phyloP scores from a whole-genome alignment of 2,329 filamentous ascomycete species.

The Colletotrichum trifolii region DNA sequence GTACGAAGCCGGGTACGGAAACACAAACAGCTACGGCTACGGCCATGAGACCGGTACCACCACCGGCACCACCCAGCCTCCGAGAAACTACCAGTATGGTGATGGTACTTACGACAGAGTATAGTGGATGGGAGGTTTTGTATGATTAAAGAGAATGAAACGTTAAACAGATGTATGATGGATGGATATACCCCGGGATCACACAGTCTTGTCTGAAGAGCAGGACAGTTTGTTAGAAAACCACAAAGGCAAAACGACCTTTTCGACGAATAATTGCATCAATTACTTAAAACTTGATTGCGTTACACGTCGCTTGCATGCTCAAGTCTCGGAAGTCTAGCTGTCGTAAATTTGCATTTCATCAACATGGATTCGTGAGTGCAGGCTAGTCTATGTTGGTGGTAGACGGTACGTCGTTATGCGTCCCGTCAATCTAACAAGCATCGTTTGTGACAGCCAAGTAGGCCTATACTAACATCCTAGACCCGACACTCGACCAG shows the following conservation, averaged over 20 bases:
- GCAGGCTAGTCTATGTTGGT: too few relatives aligned
- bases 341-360: too few relatives aligned
- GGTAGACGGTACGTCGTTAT: too few relatives aligned
- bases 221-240: conserved; percentile 1
- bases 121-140: conserved; percentile 39
- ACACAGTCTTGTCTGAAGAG: conserved; percentile 1
- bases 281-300: not conserved
- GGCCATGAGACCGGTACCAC: conserved; percentile 31
- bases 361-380: too few relatives aligned
- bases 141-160: conserved; percentile 22
- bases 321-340: too few relatives aligned
- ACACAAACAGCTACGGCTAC: conserved; percentile 16
- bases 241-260: not conserved
- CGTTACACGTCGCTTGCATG: not conserved
- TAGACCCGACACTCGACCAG: conserved; percentile 31
- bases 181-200: conserved; percentile 28
- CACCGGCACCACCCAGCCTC: conserved; percentile 26
- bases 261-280: not conserved
- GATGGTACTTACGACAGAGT: conserved; percentile 49
- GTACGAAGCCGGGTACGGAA: conserved; percentile 23
- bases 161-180: conserved; percentile 33
- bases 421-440: too few relatives aligned
- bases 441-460: too few relatives aligned
- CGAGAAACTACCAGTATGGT: conserved; percentile 46
- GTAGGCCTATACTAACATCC: conserved; percentile 19